Evolutionary conservation across 306 rosid genomes (phyloP), one percentile per base, ranked within the genome.

Genomic region (Trichosanthes cucumerina): DNA sequence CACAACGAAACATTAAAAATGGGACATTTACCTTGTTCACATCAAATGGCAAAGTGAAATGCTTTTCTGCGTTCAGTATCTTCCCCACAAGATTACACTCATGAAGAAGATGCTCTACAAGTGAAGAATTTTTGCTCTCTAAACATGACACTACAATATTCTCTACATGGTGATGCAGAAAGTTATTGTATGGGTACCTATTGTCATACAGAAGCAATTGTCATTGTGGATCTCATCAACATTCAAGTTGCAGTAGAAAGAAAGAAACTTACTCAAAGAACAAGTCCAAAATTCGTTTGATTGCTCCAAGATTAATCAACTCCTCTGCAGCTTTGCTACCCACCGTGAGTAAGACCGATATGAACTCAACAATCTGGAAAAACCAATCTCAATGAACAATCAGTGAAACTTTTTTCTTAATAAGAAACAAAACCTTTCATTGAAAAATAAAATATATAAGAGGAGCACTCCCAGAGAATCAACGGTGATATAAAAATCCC

Each of bases 161-260:
- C 88, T 92, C 99, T 78, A 90, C 86, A 76, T 91, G 98, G 84
- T 91, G 99, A 88, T 96, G 99, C 83, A 96, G 86, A 83, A 93
- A 96, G 81, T 96, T 96, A 83, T 96, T 96, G 85, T 85, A 96
- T 9, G 99, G 98, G 86, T 96, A 96, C 93, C 99, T 96, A 77
- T 57, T 64, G 64, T 79, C 26, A 41, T 31, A 80, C 82, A 60
- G 50, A 85, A 86, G 77, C 75, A 41, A 80, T 80, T 82, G 82
- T 81, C 83, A 80, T 60, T 75, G 62, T 57, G 66, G 68, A 83
- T 73, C 62, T 63, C 79, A 80, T 77, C 64, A 81, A 21, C 43
- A 73, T 60, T 16, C 13, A 56, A 52, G 24, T 65, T 7, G 65
- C 69, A 84, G 39, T 79, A 80, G 79, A 79, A 77, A 69, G 18